Evolutionary conservation across 73 alveolate genomes (phyloP), one percentile per base, ranked within the genome.

Genomic region (Symbiodinium pilosum): DNA sequence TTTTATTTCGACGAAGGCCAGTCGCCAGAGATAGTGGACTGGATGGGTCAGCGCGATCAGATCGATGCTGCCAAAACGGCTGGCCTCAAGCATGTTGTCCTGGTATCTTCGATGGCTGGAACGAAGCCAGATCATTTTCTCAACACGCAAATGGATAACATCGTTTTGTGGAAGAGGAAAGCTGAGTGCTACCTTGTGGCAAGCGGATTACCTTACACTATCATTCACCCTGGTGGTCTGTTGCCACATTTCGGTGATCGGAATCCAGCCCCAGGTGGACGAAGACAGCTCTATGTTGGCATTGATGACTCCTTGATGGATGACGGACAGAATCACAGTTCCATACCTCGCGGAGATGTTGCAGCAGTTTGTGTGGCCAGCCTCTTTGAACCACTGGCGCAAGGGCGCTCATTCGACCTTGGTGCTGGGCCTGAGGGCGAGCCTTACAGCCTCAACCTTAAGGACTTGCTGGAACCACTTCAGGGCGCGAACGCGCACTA

Each of bases 151-250:
- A 73, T 73, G 47, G 85, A 73, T 28, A 73, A 73, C 44, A n/a
- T 73, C 8, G 85, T 73, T 16, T 43, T 73, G 21, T 73, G 85
- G 85, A 73, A 73, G 44, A n/a, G 85, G 41, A 84, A 84, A 43
- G 92, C 92, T 73, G 92, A 84, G 73, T 30, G 71, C 68, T 84
- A 84, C 42, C 73, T 84, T n/a, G 51, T 84, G 9, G 43, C 68
- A 16, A 39, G 68, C 18, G 73, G 73, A 18, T 2, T 84, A 39
- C 68, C 92, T 8, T 84, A 84, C 71, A 84, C 92, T 30, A 84
- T 84, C 42, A 42, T 40, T 32, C 92, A 84, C 73, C 92, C 92
- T 6, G 92, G 92, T 1, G 85, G 85, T 36, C 30, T 73, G 32
- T 43, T 73, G 41, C 85, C 85, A 12, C 85, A 73, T 43, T 73